A percentile compares a stretch with the other conserved stretches of the same genome.
Evolutionary conservation across 345 rosid species (phyloP).

Genomic region (Eucalyptus polybractea): DNA sequence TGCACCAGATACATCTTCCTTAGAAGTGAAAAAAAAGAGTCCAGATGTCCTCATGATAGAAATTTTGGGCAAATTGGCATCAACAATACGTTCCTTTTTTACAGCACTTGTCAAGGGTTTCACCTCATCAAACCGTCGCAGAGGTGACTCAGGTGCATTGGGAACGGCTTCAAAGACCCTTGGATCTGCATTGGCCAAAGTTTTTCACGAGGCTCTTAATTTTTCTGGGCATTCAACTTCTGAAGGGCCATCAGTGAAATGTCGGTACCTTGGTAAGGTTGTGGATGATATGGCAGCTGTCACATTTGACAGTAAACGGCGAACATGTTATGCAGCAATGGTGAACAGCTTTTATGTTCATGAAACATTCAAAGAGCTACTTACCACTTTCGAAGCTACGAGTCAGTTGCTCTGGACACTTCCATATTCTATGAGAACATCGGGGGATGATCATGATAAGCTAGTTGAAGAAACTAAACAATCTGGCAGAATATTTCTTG

Average conservation of each 20-base stretch:
- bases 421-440: slow-evolving; percentile 40
- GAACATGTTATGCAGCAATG: slow-evolving; percentile 78
- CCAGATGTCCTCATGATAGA: slow-evolving; percentile 61
- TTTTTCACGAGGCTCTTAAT: slow-evolving; percentile 72
- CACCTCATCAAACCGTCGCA: slow-evolving; percentile 81
- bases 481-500: slow-evolving; percentile 54
- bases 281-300: slow-evolving; percentile 78
- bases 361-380: slow-evolving; percentile 83
- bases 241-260: slow-evolving; percentile 69
- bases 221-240: slow-evolving; percentile 62
- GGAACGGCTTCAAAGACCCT: slow-evolving; percentile 80
- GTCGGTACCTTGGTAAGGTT: slow-evolving; percentile 86
- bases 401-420: slow-evolving; percentile 80
- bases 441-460: slow-evolving; percentile 52
- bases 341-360: slow-evolving; percentile 86
- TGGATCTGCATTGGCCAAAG: slow-evolving; percentile 73
- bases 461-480: slow-evolving; percentile 52
- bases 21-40: slow-evolving; percentile 63
- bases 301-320: slow-evolving; percentile 72
- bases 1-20: slow-evolving; percentile 49
- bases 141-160: slow-evolving; percentile 65
- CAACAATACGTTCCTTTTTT: slow-evolving; percentile 62
- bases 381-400: slow-evolving; percentile 92
- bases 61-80: slow-evolving; percentile 60
- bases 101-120: slow-evolving; percentile 87